Conservation (phyloP, 306 rosid species). For the Crotalaria pallida region DNA sequence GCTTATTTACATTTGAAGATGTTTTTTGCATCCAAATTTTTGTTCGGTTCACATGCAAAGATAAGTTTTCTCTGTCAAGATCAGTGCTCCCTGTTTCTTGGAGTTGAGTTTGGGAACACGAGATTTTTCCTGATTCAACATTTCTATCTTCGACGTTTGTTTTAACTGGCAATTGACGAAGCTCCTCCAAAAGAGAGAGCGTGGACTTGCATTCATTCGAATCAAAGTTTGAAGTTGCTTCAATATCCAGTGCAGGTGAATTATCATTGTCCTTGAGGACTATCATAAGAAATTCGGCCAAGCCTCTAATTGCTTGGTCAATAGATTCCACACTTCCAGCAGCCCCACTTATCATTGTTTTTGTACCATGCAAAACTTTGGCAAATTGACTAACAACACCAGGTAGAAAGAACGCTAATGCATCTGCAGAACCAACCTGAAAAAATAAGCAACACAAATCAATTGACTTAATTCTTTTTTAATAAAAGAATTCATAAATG, state of each 20-base stretch:
- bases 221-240: conserved; percentile 27
- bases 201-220: conserved; percentile 35
- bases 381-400: conserved; percentile 85
- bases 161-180: conserved; percentile 57
- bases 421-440: conserved; percentile 88
- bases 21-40: conserved; percentile 77
- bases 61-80: conserved; percentile 39
- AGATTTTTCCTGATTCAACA: conserved; percentile 25
- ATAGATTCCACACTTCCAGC: conserved; percentile 74
- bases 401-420: conserved; percentile 92
- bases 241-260: conserved; percentile 35
- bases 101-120: conserved; percentile 26
- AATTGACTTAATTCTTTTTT: conserved; percentile 2
- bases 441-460: conserved; percentile 17
- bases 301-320: conserved; percentile 77
- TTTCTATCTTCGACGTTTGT: conserved; percentile 38
- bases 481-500: not conserved
- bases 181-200: conserved; percentile 61
- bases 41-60: conserved; percentile 71
- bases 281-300: conserved; percentile 84
- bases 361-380: conserved; percentile 72
- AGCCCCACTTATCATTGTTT: conserved; percentile 81
- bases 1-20: conserved; percentile 56
- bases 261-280: conserved; percentile 77
- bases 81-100: conserved; percentile 36